A percentile compares a stretch with the other conserved stretches of the same genome.
These are phyloP conservation scores for Cichorium intybus DNA, from an alignment of 140 eudicot species.

Conservation along the genomic window DNA sequence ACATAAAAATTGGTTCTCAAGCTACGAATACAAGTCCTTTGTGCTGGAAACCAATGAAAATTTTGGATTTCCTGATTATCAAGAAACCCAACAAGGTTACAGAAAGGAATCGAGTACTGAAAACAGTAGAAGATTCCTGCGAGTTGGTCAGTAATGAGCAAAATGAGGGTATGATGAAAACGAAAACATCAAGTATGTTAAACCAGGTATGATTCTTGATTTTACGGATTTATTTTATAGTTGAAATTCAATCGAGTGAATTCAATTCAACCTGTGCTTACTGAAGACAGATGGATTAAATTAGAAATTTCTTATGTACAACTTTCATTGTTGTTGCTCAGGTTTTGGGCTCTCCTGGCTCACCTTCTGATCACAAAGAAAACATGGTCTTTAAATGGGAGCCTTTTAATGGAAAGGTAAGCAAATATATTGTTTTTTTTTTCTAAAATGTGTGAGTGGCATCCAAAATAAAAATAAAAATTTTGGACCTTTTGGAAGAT, in stretches of 20 bases:
- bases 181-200: conserved; percentile 13
- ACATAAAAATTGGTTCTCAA: conserved; percentile 81
- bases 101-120: conserved; percentile 15
- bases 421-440: background rate
- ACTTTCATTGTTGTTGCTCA: conserved; percentile 12
- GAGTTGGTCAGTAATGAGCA: conserved; percentile 5
- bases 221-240: background rate
- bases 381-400: background rate
- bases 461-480: background rate
- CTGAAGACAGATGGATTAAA: background rate
- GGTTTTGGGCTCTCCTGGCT: conserved; percentile 44
- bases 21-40: conserved; percentile 64
- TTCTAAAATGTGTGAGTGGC: background rate
- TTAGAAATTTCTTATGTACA: background rate
- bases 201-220: conserved; percentile 26
- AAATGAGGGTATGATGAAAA: background rate
- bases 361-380: conserved; percentile 31
- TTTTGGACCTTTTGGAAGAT: no score
- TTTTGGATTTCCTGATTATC: conserved; percentile 29
- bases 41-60: conserved; percentile 45
- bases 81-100: conserved; percentile 11
- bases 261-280: background rate
- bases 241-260: background rate
- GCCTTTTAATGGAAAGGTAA: conserved; percentile 14
- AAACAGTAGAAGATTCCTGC: conserved; percentile 18